A percentile compares a stretch with the other conserved stretches of the same genome.
Evolutionary conservation across 345 rosid species (phyloP).

Genomic region (Garcia nutans): DNA sequence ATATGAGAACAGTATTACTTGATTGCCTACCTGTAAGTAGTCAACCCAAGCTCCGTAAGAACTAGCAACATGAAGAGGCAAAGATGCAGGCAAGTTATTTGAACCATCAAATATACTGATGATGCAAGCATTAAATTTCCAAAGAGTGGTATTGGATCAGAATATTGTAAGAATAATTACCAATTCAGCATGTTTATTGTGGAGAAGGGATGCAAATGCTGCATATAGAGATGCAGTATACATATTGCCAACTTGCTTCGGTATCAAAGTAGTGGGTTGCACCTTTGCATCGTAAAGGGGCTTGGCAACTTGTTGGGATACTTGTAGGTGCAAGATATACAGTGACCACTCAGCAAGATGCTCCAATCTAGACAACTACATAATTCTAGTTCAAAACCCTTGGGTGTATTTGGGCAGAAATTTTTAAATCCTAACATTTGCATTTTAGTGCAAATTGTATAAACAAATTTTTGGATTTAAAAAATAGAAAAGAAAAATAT

Average conservation of each 20-base stretch:
- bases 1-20: constrained; percentile 84
- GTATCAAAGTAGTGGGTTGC: constrained; percentile 82
- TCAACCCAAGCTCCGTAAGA: background rate
- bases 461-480: background rate
- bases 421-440: background rate
- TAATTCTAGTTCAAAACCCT: constrained; percentile 3
- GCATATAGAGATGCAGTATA: constrained; percentile 97
- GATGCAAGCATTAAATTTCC: background rate
- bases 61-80: constrained; percentile 7
- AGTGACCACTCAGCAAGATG: constrained; percentile 26
- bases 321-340: constrained; percentile 40
- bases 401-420: background rate
- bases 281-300: constrained; percentile 82
- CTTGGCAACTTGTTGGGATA: constrained; percentile 89
- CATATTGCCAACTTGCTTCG: constrained; percentile 99
- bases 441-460: background rate
- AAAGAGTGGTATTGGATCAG: background rate
- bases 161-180: constrained; percentile 41
- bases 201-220: constrained; percentile 89
- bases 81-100: background rate
- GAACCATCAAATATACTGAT: background rate
- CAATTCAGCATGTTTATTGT: constrained; percentile 68
- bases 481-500: background rate
- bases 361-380: constrained; percentile 4
- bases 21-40: constrained; percentile 63